A percentile compares a stretch with the other conserved stretches of the same genome.
Evolutionary conservation across 345 rosid species (phyloP).

Genomic region (Turritis glabra): DNA sequence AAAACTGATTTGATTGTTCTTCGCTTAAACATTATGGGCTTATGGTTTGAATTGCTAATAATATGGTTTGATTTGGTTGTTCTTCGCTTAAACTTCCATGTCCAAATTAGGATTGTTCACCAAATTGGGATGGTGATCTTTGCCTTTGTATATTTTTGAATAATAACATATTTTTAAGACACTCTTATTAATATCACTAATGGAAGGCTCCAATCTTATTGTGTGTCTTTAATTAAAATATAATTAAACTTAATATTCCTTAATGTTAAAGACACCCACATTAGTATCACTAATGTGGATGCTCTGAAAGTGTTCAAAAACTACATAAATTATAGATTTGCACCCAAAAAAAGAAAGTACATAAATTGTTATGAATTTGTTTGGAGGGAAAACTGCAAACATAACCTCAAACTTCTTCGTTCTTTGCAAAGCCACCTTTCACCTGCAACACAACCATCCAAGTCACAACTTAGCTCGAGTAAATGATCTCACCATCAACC

Average conservation of each 20-base stretch:
- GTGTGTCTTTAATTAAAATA: too few relatives aligned
- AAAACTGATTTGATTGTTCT: background rate
- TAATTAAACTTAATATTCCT: too few relatives aligned
- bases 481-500: background rate
- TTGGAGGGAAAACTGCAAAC: background rate
- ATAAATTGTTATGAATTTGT: background rate
- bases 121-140: background rate
- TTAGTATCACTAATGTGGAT: too few relatives aligned
- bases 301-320: background rate
- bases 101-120: background rate
- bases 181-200: too few relatives aligned
- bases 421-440: background rate
- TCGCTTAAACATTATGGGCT: background rate
- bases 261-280: too few relatives aligned
- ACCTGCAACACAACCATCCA: background rate
- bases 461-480: background rate
- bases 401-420: background rate
- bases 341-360: too few relatives aligned
- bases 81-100: background rate
- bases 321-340: background rate
- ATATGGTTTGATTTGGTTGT: background rate
- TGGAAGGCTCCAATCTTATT: too few relatives aligned
- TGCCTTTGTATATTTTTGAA: slow-evolving; percentile 11
- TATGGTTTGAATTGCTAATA: background rate
- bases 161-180: slow-evolving; percentile 31